Evolutionary conservation across 306 rosid species (phyloP).

Genomic region (Trichosanthes cucumerina): DNA sequence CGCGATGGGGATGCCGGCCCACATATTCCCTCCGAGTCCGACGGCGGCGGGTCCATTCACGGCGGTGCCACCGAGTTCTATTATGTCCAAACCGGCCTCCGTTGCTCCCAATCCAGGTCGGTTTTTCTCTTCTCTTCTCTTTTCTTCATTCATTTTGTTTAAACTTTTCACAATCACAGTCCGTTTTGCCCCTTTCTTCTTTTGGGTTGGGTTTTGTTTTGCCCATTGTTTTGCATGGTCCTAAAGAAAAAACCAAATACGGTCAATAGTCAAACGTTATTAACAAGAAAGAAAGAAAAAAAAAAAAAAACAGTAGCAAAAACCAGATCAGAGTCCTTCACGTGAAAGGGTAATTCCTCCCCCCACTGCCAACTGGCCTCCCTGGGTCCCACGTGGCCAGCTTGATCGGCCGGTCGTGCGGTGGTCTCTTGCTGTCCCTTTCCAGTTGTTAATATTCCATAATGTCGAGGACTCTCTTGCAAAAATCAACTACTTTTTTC

Average conservation of each 20-base stretch:
- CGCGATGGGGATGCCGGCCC: conserved; percentile 59
- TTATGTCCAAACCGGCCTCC: conserved; percentile 46
- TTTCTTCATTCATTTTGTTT: not conserved
- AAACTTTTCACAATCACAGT: not conserved
- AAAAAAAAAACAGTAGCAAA: not conserved
- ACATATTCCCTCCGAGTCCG: conserved; percentile 30
- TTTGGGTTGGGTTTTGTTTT: not conserved
- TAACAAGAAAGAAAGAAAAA: not conserved
- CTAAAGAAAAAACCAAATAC: not conserved
- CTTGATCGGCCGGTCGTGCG: not conserved
- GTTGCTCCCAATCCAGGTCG: conserved; percentile 55
- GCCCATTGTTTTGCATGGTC: not conserved
- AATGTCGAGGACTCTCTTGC: not conserved
- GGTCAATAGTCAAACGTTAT: conserved; percentile 7
- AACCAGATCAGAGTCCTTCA: not conserved
- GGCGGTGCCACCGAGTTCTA: conserved; percentile 27
- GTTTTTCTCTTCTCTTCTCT: not conserved
- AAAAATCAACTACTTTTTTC: not conserved
- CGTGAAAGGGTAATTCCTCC: not conserved
- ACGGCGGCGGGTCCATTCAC: conserved; percentile 29
- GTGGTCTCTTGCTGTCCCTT: not conserved
- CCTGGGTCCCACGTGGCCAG: conserved; percentile 10
- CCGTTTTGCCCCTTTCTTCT: not conserved
- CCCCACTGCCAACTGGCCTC: conserved; percentile 2
- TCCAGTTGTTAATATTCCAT: not conserved